Conservation (phyloP, 1,284 basidiomycete genomes). For the Fereydounia khargensis region DNA sequence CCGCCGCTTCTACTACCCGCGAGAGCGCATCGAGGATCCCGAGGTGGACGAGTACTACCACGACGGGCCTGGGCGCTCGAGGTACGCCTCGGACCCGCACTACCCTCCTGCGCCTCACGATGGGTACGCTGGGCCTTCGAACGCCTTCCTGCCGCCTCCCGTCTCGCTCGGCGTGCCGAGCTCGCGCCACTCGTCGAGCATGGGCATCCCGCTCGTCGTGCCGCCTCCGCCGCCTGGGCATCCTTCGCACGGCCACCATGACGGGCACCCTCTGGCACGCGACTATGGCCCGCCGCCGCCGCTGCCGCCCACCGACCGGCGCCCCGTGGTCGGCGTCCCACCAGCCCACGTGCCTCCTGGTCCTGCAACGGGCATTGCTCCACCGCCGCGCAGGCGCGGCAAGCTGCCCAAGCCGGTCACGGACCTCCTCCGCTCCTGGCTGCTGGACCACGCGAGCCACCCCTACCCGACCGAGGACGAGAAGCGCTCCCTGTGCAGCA, state of each 20-base stretch:
- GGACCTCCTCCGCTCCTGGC: conserved; percentile 83
- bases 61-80: neutral
- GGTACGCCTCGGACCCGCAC: neutral
- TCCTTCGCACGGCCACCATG: conserved; percentile 12
- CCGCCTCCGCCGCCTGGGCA: neutral
- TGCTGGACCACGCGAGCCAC: conserved; percentile 80
- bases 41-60: conserved; percentile 36
- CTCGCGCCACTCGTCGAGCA: too few species aligned
- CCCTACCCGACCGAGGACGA: conserved; percentile 87
- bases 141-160: neutral
- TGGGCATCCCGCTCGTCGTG: neutral
- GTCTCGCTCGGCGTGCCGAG: neutral
- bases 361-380: conserved; percentile 27
- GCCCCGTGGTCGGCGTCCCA: conserved; percentile 9
- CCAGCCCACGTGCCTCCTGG: conserved; percentile 25
- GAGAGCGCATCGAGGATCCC: conserved; percentile 28
- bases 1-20: conserved; percentile 26
- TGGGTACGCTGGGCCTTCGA: neutral
- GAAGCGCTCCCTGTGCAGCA: conserved; percentile 80
- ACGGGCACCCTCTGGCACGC: conserved; percentile 4
- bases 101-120: neutral
- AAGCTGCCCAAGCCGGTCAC: conserved; percentile 87
- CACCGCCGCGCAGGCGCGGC: conserved; percentile 64
- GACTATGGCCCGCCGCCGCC: conserved; percentile 15
- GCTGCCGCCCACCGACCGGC: conserved; percentile 2